Conservation (phyloP, 768 basidiomycete species). For the Kwoniella heveanensis region DNA sequence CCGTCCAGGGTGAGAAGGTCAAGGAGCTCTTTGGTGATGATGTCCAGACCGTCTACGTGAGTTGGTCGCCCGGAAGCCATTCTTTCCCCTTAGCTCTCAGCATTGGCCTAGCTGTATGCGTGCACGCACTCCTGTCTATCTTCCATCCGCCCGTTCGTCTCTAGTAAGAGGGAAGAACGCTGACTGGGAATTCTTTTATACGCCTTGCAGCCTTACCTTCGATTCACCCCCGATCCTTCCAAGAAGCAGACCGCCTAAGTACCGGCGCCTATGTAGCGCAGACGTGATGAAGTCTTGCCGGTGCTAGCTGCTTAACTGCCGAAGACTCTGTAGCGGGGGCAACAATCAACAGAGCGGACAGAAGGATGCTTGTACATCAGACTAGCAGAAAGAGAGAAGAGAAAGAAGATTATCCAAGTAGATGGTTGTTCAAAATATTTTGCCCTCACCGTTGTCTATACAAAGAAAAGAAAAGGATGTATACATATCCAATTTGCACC, state of each 20-base stretch:
- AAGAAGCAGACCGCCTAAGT: constrained; percentile 28
- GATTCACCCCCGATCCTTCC: constrained; percentile 59
- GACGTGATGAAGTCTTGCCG: no score
- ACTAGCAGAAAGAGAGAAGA: neutral
- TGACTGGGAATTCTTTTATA: neutral
- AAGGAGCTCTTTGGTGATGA: constrained; percentile 85
- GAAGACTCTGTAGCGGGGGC: no score
- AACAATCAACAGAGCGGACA: no score
- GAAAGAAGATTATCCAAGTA: neutral
- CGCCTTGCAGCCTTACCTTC: constrained; percentile 74
- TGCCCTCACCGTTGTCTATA: constrained; percentile 1
- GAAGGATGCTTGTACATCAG: neutral
- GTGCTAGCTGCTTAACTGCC: no score
- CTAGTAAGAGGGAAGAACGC: neutral
- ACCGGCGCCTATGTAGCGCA: neutral
- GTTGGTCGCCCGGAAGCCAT: constrained; percentile 21
- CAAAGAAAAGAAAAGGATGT: constrained; percentile 9
- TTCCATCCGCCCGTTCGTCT: no score
- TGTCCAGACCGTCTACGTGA: constrained; percentile 72
- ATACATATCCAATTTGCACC: neutral
- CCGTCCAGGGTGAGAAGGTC: constrained; percentile 82
- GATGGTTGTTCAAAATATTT: neutral
- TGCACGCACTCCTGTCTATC: no score
- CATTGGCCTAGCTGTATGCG: no score
- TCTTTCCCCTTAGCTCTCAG: no score